Base-by-base conservation (phyloP, 2,329 filamentous ascomycete species). In the Colletotrichum graminicola region DNA sequence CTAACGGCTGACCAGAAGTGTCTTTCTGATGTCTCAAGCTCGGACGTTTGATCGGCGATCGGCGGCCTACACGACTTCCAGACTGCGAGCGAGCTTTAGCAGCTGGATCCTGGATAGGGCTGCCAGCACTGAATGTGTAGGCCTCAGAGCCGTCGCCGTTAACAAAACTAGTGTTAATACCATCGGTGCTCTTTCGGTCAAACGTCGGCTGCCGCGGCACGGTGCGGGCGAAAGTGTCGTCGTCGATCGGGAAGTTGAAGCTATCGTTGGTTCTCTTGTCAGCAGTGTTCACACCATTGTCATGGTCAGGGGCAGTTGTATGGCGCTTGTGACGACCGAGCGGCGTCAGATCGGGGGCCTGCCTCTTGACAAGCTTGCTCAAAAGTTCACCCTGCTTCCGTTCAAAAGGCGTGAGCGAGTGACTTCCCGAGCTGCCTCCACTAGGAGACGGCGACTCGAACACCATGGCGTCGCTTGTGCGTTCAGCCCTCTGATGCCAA, bases 101-200 rank as follows among this genome's bases (percentile, higher is more conserved):
- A 49, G 76, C 63, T 64, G 71, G 73, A 51, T 74, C 80, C 76
- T 75, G 79, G 26, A 75, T 73, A 12, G 76, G 77, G 43, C 80
- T 80, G 6, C 87, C 87, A 16, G 88, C 88, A 65, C 80, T 88
- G 73, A 90, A 90, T 66, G 86, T 81, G 84, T 84, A 88, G 26
- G 80, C 78, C 43, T 80, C 79, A 6, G 80, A 74, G 54, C 81
- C 78, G 26, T 89, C 85, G 18, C 85, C 84, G 5, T 86, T 81
- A 26, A 84, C 85, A 78, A 91, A 91, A 49, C 82, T 87, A 23
- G 89, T 91, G 78, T 89, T 89, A 74, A 91, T 91, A 62, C 87
- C 88, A 67, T 91, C 88, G 26, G 86, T 81, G 75, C 87, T 90
- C 67, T 79, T 85, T 71, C 84, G 84, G 49, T 81, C 76, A 71